Evolutionary conservation across 441 rosid species (phyloP).

Genomic region (Sinapis alba): DNA sequence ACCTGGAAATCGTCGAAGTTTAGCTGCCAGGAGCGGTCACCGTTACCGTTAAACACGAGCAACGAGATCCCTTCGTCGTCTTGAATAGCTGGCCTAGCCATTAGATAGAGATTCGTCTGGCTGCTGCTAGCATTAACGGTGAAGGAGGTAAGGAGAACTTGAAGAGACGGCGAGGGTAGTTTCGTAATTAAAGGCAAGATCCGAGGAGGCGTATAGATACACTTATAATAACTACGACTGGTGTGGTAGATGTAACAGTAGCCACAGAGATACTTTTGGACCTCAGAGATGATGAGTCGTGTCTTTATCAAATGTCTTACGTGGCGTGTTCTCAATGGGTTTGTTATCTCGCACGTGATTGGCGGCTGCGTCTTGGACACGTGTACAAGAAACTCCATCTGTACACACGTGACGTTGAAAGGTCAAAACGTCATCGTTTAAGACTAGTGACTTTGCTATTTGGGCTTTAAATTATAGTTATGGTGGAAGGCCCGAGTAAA

Average conservation of each 20-base stretch:
- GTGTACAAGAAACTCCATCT: neutral
- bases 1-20: constrained; percentile 80
- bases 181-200: neutral
- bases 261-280: constrained; percentile 32
- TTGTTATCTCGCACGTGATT: constrained; percentile 16
- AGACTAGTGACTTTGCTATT: no score
- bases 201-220: neutral
- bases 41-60: constrained; percentile 46
- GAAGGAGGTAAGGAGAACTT: neutral
- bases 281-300: constrained; percentile 20
- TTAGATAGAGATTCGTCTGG: constrained; percentile 18
- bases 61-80: constrained; percentile 68
- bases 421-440: neutral
- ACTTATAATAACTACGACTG: constrained; percentile 10
- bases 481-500: no score
- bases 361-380: constrained; percentile 3
- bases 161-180: constrained; percentile 34
- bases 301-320: constrained; percentile 11
- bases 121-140: neutral
- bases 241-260: constrained; percentile 20
- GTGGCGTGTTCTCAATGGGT: constrained; percentile 18
- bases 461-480: neutral
- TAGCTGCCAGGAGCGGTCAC: constrained; percentile 80
- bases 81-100: constrained; percentile 44
- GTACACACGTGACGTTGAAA: neutral